Evolutionary conservation across 768 basidiomycete species (phyloP).

Genomic region (Sarcomyxa edulis): DNA sequence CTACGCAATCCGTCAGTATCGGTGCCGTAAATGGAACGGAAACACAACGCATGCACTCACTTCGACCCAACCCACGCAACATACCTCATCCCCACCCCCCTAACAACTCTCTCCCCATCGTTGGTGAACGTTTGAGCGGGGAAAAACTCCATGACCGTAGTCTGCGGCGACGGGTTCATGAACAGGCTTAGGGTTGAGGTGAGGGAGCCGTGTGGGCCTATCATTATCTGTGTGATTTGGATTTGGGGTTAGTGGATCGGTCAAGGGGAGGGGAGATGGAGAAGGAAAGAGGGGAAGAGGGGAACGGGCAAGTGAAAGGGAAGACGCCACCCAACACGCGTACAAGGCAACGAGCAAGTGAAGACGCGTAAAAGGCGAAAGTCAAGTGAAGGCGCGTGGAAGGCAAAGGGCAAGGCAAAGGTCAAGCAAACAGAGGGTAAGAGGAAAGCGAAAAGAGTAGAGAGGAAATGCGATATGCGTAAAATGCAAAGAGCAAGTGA

Average conservation of each 20-base stretch:
- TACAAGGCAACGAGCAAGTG: too few species aligned
- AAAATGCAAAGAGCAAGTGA: too few species aligned
- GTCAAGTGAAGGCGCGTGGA: too few species aligned
- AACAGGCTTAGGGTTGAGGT: constrained; percentile 69
- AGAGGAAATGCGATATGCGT: too few species aligned
- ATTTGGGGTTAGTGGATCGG: too few species aligned
- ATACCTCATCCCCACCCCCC: constrained; percentile 50
- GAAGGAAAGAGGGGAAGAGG: background rate
- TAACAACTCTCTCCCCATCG: constrained; percentile 55
- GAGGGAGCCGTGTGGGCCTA: constrained; percentile 58
- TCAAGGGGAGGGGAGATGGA: background rate
- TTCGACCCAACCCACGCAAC: constrained; percentile 54
- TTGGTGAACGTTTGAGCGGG: constrained; percentile 58
- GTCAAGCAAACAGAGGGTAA: too few species aligned
- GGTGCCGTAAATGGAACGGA: constrained; percentile 3
- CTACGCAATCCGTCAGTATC: too few species aligned
- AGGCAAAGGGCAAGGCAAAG: too few species aligned
- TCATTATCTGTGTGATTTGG: constrained; percentile 58
- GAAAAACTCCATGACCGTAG: constrained; percentile 77
- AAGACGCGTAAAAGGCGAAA: too few species aligned
- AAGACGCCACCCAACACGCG: too few species aligned
- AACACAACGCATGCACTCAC: constrained; percentile 23
- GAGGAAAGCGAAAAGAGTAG: too few species aligned
- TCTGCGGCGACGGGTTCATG: constrained; percentile 54
- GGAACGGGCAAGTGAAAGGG: too few species aligned